A percentile compares a stretch with the other conserved stretches of the same genome.
Conservation (phyloP, 495 filamentous ascomycete species). For the Aspergillus olivimuriae region DNA sequence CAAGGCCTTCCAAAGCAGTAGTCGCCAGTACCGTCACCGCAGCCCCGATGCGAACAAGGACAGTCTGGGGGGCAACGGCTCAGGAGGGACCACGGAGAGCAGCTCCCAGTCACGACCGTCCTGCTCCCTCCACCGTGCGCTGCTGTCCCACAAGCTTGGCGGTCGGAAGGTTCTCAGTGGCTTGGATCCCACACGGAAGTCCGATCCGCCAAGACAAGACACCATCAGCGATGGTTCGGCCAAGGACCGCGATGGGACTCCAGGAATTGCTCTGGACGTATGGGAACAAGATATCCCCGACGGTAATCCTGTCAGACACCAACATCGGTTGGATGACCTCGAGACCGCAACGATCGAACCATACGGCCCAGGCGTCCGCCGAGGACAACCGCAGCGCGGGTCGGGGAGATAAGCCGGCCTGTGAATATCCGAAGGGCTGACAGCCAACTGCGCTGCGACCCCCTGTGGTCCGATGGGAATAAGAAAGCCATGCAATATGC, state of each 20-base stretch:
- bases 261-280: neutral
- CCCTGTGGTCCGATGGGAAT: no score
- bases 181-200: neutral
- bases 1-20: constrained; percentile 26
- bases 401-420: no score
- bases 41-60: constrained; percentile 13
- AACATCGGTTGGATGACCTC: neutral
- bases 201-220: neutral
- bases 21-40: constrained; percentile 18
- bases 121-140: constrained; percentile 11
- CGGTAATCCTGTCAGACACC: neutral
- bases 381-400: neutral
- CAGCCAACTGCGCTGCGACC: no score
- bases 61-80: constrained; percentile 6
- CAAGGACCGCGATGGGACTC: neutral
- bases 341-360: constrained; percentile 3
- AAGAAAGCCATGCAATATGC: neutral
- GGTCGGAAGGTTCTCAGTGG: neutral
- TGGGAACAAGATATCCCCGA: neutral
- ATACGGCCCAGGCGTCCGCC: neutral
- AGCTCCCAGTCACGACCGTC: constrained; percentile 18
- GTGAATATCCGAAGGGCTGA: no score
- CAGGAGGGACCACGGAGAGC: constrained; percentile 3
- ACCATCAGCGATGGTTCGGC: neutral
- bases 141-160: constrained; percentile 5